Percentiles rank a stretch among this genome's conserved stretches.
Conservation (phyloP, 163 green algal species). For the Smithsoniella earleae region DNA sequence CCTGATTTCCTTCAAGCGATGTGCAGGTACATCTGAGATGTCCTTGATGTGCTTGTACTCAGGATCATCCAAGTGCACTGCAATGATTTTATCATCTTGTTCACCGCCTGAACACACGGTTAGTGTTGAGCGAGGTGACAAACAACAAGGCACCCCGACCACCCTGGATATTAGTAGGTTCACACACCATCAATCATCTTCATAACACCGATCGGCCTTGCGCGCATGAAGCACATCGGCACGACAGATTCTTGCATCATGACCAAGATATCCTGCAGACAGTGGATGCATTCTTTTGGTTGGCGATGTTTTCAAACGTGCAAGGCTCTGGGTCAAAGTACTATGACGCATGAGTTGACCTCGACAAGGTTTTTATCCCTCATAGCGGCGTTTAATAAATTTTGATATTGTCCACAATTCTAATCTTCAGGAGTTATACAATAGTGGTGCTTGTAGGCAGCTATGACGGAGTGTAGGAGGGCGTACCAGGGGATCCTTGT, state of each 20-base stretch:
- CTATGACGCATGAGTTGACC: neutral
- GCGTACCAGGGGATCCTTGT: constrained; percentile 71
- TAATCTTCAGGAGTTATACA: neutral
- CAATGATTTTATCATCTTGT: constrained; percentile 81
- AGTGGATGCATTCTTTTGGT: neutral
- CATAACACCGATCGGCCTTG: constrained; percentile 90
- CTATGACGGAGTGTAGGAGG: neutral
- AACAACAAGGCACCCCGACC: neutral
- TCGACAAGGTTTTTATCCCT: neutral
- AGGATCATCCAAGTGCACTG: constrained; percentile 86
- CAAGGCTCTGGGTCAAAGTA: neutral
- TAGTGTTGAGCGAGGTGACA: neutral
- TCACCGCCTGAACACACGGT: too few species aligned
- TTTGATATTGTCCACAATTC: neutral
- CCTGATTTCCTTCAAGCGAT: constrained; percentile 80
- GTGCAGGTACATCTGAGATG: constrained; percentile 79
- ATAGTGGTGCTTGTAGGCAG: neutral
- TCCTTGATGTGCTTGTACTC: constrained; percentile 82
- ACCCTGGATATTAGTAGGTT: too few species aligned
- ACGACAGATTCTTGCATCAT: constrained; percentile 87
- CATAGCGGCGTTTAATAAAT: too few species aligned
- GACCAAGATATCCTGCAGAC: constrained; percentile 75
- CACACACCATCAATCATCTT: constrained; percentile 85
- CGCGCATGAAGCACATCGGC: constrained; percentile 82
- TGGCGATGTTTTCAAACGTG: neutral